These are phyloP conservation scores for Mucor sp. DNA, from an alignment of 371 early-diverging fungal species.

Conservation along the genomic window DNA sequence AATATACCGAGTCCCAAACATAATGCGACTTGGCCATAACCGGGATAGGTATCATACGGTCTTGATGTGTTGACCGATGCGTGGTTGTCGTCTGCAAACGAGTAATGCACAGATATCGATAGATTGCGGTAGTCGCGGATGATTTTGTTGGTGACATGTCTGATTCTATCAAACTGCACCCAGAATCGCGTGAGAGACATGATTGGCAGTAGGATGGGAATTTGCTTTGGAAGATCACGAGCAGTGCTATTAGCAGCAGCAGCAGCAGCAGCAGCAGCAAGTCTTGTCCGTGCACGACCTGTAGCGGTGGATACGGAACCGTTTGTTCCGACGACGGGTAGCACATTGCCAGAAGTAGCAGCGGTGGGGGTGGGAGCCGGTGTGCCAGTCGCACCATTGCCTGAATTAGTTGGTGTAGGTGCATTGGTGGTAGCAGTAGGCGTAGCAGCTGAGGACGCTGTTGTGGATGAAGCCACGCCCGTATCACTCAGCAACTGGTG, in stretches of 20 bases:
- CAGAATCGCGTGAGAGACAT: slow-evolving; percentile 43
- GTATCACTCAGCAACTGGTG: slow-evolving; percentile 26
- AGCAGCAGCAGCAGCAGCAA: too few species aligned
- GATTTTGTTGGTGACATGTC: slow-evolving; percentile 33
- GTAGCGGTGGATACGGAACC: not conserved
- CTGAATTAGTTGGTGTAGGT: not conserved
- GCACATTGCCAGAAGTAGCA: not conserved
- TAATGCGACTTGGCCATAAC: slow-evolving; percentile 31
- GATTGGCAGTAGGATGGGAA: slow-evolving; percentile 38
- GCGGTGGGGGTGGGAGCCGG: not conserved
- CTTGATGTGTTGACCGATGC: not conserved
- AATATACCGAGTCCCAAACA: slow-evolving; percentile 36
- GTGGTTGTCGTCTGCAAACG: slow-evolving; percentile 10
- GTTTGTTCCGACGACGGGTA: not conserved
- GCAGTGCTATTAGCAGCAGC: not conserved
- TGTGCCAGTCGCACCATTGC: not conserved
- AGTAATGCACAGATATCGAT: slow-evolving; percentile 39
- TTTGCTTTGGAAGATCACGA: slow-evolving; percentile 21
- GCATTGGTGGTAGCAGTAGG: slow-evolving; percentile 3
- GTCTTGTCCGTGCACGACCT: not conserved
- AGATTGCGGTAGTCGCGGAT: slow-evolving; percentile 35
- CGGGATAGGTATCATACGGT: slow-evolving; percentile 33
- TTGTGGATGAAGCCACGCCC: not conserved
- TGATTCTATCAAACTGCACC: slow-evolving; percentile 47
- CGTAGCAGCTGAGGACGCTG: slow-evolving; percentile 3